Conservation (phyloP, 1,284 basidiomycete genomes). For the Sanghuangporus sanghuang region DNA sequence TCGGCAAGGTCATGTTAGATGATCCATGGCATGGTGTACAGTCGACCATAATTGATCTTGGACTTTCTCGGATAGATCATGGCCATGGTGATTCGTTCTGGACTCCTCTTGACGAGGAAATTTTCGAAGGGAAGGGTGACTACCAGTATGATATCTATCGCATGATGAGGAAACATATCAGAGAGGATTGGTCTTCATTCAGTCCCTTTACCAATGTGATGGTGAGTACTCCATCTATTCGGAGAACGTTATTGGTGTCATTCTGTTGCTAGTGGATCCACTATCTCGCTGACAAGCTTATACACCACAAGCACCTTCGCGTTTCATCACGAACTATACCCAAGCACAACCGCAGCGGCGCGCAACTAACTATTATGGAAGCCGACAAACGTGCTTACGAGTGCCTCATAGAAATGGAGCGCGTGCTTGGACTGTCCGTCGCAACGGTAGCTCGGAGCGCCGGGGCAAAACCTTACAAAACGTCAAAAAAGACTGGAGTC, state of each 20-base stretch:
- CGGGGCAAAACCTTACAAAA: neutral
- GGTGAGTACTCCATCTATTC: conserved; percentile 41
- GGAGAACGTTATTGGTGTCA: neutral
- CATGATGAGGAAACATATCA: conserved; percentile 66
- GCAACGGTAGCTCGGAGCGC: neutral
- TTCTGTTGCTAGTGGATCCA: conserved; percentile 66
- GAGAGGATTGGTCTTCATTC: conserved; percentile 66
- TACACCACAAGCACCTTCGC: conserved; percentile 63
- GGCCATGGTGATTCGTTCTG: conserved; percentile 49
- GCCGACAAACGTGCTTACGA: conserved; percentile 29
- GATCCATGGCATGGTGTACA: conserved; percentile 54
- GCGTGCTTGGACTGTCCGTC: conserved; percentile 19
- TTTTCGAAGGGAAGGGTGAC: conserved; percentile 85
- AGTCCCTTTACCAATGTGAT: conserved; percentile 85
- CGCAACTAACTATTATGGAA: conserved; percentile 21
- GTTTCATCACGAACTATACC: conserved; percentile 29
- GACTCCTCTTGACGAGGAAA: conserved; percentile 76
- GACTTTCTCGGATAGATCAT: conserved; percentile 77
- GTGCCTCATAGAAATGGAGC: conserved; percentile 31
- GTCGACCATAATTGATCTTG: conserved; percentile 91
- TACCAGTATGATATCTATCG: conserved; percentile 95
- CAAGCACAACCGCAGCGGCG: conserved; percentile 24
- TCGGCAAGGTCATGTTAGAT: conserved; percentile 49
- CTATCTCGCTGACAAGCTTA: conserved; percentile 68
- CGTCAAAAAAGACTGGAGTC: conserved; percentile 10